These are phyloP conservation scores for Russula olivacea DNA, from an alignment of 768 basidiomycete species.

Conservation along the genomic window DNA sequence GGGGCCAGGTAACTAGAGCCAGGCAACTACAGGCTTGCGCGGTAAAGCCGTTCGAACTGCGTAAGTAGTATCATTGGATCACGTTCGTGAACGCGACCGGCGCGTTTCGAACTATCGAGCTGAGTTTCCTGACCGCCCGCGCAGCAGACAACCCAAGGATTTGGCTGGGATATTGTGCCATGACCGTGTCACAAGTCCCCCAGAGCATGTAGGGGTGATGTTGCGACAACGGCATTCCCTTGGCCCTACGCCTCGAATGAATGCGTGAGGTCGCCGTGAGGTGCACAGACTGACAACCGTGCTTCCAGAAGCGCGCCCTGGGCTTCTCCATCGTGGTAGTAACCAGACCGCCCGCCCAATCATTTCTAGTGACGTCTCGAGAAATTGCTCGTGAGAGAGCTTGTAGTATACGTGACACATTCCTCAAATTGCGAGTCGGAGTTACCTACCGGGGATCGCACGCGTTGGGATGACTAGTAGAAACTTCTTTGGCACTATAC, in stretches of 20 bases:
- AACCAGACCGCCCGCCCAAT: too few species aligned
- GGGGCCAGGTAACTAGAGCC: too few species aligned
- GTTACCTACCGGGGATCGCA: not conserved
- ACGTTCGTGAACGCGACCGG: not conserved
- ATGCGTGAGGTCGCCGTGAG: not conserved
- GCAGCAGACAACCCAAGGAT: not conserved
- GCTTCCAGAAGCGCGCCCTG: too few species aligned
- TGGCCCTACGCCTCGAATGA: not conserved
- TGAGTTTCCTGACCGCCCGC: not conserved
- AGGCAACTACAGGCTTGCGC: not conserved
- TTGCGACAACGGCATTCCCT: not conserved
- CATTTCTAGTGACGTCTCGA: too few species aligned
- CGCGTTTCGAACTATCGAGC: not conserved
- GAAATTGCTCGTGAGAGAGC: too few species aligned
- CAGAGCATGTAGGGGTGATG: not conserved
- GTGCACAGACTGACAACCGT: not conserved
- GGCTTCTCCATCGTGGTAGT: too few species aligned
- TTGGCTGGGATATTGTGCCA: not conserved
- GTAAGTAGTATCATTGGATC: not conserved
- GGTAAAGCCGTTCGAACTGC: not conserved
- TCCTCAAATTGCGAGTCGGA: not conserved
- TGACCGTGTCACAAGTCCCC: not conserved
- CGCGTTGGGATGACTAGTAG: not conserved
- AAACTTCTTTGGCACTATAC: not conserved
- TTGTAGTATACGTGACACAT: too few species aligned